Base-by-base conservation (phyloP, 1,284 basidiomycete species). In the Mycena citricolor region DNA sequence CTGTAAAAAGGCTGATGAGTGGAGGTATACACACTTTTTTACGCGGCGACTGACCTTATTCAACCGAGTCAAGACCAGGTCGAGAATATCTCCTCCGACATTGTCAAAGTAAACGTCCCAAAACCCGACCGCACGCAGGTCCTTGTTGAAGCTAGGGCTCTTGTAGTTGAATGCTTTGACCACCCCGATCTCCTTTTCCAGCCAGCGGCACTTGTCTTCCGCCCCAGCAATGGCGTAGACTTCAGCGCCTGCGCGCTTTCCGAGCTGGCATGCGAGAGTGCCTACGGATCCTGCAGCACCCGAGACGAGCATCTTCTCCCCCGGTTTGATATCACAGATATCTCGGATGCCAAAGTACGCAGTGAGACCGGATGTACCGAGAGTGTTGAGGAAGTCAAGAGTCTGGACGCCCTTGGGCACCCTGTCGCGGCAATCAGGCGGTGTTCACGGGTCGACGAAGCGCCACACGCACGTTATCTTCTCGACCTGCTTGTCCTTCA, bases 251-350 rank as follows among this genome's bases (percentile, higher is more conserved):
- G 71, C 67, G 35, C 77, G 71, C 61, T 86, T 88, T 42, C 84
- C 91, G 22, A 93, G 76, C 62, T 94, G 86, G 62, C 80, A 87
- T 23, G 72, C 83, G 47, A 86, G 63, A 22, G 82, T 77, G 24
- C 87, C 86, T 14, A 91, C 89, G 4, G 90, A 83, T n/a, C 92
- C 92, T 16, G 91, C 92, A 0, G 92, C 92, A 16, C 90, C 92
- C 1, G 89, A 90, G 16, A 95, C 85, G 20, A 94, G 76, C 35
- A 94, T 77, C 0, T 78, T 87, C 47, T 95, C 91, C 8, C 90
- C 90, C 0, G 81, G 64, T 62, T 94, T 87, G 57, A 94, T 61
- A 49, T 87, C 62, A 20, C 83, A 90, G 32, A 94, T 71, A 42
- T 91, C 86, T 60, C 81, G 73, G 28, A 94, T 71, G n/a, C 92